Evolutionary conservation across 768 basidiomycete species (phyloP).

Genomic region (Hygrophorus russula): DNA sequence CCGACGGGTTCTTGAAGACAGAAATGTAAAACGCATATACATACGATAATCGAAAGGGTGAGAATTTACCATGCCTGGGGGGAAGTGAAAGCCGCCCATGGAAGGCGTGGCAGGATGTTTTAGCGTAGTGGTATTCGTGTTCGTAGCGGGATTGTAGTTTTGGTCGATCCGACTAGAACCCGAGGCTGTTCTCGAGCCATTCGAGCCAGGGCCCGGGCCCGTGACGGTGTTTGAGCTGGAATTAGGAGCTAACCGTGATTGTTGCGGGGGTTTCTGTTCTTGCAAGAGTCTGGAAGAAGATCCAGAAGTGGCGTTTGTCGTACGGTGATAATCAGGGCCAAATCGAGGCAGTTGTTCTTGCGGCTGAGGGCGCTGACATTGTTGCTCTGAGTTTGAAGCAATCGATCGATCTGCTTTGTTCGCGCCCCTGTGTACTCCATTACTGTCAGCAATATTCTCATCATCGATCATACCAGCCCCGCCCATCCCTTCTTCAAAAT

Average conservation of each 20-base stretch:
- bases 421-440: conserved; percentile 6
- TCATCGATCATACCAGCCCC: conserved; percentile 10
- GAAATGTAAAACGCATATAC: background rate
- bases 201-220: too few species aligned
- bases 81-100: conserved; percentile 40
- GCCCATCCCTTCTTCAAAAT: conserved; percentile 29
- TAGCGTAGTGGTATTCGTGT: conserved; percentile 1
- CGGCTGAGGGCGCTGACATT: background rate
- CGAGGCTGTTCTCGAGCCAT: conserved; percentile 4
- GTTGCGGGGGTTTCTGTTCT: background rate
- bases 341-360: too few species aligned
- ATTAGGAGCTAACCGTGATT: too few species aligned
- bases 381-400: too few species aligned
- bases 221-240: too few species aligned
- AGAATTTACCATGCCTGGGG: conserved; percentile 30
- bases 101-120: conserved; percentile 22
- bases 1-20: background rate
- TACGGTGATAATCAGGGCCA: too few species aligned
- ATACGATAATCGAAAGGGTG: background rate
- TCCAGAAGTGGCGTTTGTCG: too few species aligned
- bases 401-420: too few species aligned
- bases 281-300: too few species aligned
- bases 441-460: conserved; percentile 8
- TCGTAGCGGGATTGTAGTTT: conserved; percentile 9
- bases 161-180: conserved; percentile 7